Evolutionary conservation across 2,329 filamentous ascomycete genomes (phyloP).

Genomic region (Fusarium tanahbumbuense): DNA sequence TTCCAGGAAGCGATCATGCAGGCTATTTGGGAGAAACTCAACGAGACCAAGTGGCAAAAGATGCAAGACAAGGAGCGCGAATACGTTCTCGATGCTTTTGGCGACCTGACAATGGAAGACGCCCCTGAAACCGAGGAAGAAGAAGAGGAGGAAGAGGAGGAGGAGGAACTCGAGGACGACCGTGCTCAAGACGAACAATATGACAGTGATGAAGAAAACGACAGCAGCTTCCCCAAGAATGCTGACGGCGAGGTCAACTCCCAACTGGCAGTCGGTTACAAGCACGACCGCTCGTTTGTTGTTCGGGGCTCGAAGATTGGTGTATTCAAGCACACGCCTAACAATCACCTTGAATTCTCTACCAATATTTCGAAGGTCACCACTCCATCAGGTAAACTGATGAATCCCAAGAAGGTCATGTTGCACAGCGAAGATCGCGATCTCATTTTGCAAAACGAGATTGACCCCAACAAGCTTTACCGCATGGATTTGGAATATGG

Average conservation of each 20-base stretch:
- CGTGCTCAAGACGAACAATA: slow-evolving; percentile 76
- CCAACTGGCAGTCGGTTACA: slow-evolving; percentile 94
- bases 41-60: slow-evolving; percentile 94
- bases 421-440: slow-evolving; percentile 90
- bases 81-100: slow-evolving; percentile 95
- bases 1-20: slow-evolving; percentile 97
- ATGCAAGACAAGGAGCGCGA: slow-evolving; percentile 92
- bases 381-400: slow-evolving; percentile 85
- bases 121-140: slow-evolving; percentile 59
- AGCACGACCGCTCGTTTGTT: slow-evolving; percentile 96
- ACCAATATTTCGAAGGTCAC: slow-evolving; percentile 97
- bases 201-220: slow-evolving; percentile 78
- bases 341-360: slow-evolving; percentile 94
- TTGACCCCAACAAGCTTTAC: slow-evolving; percentile 90
- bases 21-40: slow-evolving; percentile 95
- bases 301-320: slow-evolving; percentile 98
- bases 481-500: slow-evolving; percentile 98
- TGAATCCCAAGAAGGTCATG: slow-evolving; percentile 97
- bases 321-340: slow-evolving; percentile 94
- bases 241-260: slow-evolving; percentile 88
- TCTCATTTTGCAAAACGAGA: slow-evolving; percentile 85
- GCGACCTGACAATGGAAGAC: slow-evolving; percentile 93
- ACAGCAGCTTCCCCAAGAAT: slow-evolving; percentile 75
- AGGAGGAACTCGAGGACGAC: slow-evolving; percentile 70
- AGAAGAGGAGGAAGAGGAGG: slow-evolving; percentile 64